Base-by-base conservation (phyloP, 495 filamentous ascomycete genomes). In the Aspergillus carlsbadensis region DNA sequence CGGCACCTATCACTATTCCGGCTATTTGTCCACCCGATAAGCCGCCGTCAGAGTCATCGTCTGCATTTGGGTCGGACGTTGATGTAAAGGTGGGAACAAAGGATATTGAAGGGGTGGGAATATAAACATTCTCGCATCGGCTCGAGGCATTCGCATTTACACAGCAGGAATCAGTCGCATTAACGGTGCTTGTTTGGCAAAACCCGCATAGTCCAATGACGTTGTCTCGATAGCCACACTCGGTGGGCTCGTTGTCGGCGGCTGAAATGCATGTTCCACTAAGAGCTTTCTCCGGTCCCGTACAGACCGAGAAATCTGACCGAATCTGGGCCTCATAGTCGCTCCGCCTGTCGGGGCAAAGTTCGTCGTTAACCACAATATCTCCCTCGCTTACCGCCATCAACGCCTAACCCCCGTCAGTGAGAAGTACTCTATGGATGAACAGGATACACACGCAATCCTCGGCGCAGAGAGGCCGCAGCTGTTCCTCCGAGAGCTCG, bases 101-200 rank as follows among this genome's bases (percentile, higher is more conserved):
- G 6, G 88, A 81, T 7, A 86, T 88, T 26, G 88, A 88, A 24
- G 88, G 84, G 1, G 80, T 81, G 10, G 94, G 95, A 29, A 99
- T 76, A 24, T 82, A 73, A 29, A 99, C 87, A 33, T 81, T 80
- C 29, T 74, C 68, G 64, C 95, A 99, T 52, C 85, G 83, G 26
- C 62, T 68, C 42, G 87, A 77, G 20, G 87, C 84, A 60, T 90
- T 79, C n/a, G 92, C 85, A 61, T 84, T 89, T 52, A 88, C 84
- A 65, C 95, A 99, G 76, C 95, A 99, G 0, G 92, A 94, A 70
- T 99, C 95, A 47, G 91, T 98, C 14, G 90, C 85, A 71, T 96
- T 96, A 36, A 87, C 81, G 24, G 92, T 91, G 62, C 87, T 92
- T 11, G 84, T 76, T 24, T 80, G 80, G 70, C 95, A 99, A 64